Conservation (phyloP, 768 basidiomycete genomes). For the Serendipita vermifera region DNA sequence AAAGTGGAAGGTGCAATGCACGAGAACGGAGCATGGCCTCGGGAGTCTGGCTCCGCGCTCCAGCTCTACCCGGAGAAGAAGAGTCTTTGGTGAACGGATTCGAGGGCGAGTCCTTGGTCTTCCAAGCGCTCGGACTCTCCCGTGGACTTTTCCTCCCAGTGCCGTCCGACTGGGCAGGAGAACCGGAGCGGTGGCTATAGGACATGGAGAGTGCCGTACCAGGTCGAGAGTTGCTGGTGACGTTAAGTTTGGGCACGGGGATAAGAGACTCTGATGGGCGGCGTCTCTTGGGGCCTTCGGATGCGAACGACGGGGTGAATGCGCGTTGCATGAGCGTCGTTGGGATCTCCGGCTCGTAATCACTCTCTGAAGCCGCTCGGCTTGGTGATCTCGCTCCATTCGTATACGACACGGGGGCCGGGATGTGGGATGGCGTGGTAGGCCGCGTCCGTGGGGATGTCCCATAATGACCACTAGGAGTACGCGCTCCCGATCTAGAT, state of each 20-base stretch:
- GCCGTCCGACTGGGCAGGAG: not conserved
- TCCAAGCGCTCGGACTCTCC: constrained; percentile 9
- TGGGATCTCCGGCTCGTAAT: constrained; percentile 29
- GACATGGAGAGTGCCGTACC: constrained; percentile 18
- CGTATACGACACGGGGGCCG: constrained; percentile 39
- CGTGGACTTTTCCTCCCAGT: not conserved
- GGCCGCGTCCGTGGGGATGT: constrained; percentile 55
- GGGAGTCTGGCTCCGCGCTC: constrained; percentile 43
- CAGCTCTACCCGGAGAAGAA: not conserved
- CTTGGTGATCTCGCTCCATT: constrained; percentile 39
- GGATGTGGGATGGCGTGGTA: constrained; percentile 70
- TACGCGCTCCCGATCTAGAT: constrained; percentile 12
- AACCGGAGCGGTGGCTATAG: not conserved
- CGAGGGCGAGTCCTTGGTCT: not conserved
- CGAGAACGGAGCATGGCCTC: constrained; percentile 48
- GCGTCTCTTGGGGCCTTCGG: constrained; percentile 27
- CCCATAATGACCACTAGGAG: constrained; percentile 14
- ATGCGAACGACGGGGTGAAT: constrained; percentile 46
- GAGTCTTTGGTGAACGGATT: constrained; percentile 9
- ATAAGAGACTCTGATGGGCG: constrained; percentile 21
- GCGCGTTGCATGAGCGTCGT: constrained; percentile 43
- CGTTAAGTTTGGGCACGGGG: constrained; percentile 29
- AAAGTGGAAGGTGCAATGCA: constrained; percentile 45
- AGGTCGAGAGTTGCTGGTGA: constrained; percentile 14
- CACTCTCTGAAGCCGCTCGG: constrained; percentile 33